phyloP scores from a whole-genome alignment of 768 basidiomycete genomes.

The Amanita muscaria region DNA sequence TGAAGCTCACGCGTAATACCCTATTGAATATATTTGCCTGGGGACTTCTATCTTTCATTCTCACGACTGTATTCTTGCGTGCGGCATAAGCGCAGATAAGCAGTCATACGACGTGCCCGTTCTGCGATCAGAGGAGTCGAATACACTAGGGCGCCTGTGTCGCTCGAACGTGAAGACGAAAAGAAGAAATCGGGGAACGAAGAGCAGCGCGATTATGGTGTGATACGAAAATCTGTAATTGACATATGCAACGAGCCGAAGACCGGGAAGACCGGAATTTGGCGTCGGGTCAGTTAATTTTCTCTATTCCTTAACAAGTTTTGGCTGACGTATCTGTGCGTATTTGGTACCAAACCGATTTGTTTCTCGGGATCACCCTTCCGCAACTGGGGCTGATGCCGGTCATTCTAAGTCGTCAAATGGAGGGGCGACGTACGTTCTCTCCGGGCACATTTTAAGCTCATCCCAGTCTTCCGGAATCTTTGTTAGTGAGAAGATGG shows the following conservation, averaged over 20 bases:
- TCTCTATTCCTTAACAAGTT: neutral
- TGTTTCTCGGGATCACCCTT: constrained; percentile 51
- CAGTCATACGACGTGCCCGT: constrained; percentile 89
- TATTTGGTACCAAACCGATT: constrained; percentile 69
- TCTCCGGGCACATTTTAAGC: constrained; percentile 65
- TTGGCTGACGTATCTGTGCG: neutral
- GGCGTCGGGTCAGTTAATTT: constrained; percentile 53
- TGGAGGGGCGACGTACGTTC: constrained; percentile 60
- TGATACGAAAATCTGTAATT: constrained; percentile 90
- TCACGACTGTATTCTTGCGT: constrained; percentile 84
- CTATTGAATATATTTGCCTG: constrained; percentile 71
- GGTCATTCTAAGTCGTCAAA: constrained; percentile 24
- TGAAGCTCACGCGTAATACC: constrained; percentile 61
- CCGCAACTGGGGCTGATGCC: constrained; percentile 75
- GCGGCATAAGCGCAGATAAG: constrained; percentile 65
- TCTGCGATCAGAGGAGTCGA: constrained; percentile 76
- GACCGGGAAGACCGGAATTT: constrained; percentile 82
- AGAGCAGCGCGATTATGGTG: constrained; percentile 58
- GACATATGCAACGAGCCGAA: constrained; percentile 75
- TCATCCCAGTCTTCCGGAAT: constrained; percentile 27
- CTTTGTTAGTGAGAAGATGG: constrained; percentile 61
- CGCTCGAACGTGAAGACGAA: constrained; percentile 36
- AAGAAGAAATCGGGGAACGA: constrained; percentile 16
- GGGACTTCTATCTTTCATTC: constrained; percentile 82
- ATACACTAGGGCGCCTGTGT: constrained; percentile 62